Evolutionary conservation across 2,329 filamentous ascomycete genomes (phyloP).

Genomic region (Paracoccidioides lutzii): DNA sequence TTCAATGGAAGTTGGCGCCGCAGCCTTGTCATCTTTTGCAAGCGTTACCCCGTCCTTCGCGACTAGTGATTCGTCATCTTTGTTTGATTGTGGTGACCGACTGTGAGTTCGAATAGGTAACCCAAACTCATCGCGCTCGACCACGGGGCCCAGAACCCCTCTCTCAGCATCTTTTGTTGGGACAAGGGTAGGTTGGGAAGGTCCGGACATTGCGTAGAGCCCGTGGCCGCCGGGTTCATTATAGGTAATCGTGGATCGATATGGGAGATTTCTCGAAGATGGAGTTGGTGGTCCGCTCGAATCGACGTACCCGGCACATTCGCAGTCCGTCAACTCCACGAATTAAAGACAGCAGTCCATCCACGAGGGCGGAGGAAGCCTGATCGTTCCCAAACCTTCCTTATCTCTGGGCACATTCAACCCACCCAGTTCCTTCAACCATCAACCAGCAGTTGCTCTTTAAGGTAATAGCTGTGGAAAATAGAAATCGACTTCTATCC

Average conservation of each 20-base stretch:
- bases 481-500: background rate
- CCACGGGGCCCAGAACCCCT: background rate
- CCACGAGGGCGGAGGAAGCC: background rate
- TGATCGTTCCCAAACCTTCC: background rate
- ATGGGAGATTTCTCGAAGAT: background rate
- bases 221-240: background rate
- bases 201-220: background rate
- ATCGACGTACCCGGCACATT: background rate
- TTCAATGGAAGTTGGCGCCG: background rate
- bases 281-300: background rate
- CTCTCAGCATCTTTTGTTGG: background rate
- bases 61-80: background rate
- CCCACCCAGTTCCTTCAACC: background rate
- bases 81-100: background rate
- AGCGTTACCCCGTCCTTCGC: background rate
- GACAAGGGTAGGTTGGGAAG: background rate
- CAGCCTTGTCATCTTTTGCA: background rate
- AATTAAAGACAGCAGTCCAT: background rate
- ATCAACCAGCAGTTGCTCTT: background rate
- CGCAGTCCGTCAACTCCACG: conserved; percentile 1
- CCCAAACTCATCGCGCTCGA: conserved; percentile 27
- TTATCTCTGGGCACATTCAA: background rate
- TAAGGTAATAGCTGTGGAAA: background rate
- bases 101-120: conserved; percentile 22
- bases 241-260: background rate